Conservation (phyloP, 2,329 filamentous ascomycete genomes). For the Aureobasidium sp. region DNA sequence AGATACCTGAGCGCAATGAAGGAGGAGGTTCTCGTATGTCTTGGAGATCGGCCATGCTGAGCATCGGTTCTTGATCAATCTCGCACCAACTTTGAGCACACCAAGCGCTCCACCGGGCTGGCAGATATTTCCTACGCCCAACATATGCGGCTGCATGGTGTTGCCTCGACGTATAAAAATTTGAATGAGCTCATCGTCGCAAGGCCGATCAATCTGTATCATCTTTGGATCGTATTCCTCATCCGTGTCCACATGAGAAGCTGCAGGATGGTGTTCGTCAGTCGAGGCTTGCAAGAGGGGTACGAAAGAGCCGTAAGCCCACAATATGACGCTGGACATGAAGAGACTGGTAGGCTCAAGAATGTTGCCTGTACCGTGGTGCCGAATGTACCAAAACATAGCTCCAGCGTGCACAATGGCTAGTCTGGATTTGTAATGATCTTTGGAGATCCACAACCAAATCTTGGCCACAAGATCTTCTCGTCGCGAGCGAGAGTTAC, state of each 20-base stretch:
- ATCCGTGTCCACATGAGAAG: not conserved
- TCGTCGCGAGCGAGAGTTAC: constrained; percentile 1
- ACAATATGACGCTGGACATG: constrained; percentile 15
- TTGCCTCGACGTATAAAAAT: constrained; percentile 20
- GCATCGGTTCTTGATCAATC: constrained; percentile 18
- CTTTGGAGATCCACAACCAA: constrained; percentile 17
- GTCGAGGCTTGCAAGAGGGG: constrained; percentile 12
- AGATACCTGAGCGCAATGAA: constrained; percentile 1
- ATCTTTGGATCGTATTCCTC: constrained; percentile 16
- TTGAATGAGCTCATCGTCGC: constrained; percentile 22
- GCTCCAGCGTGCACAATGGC: constrained; percentile 18
- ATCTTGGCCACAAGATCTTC: constrained; percentile 16
- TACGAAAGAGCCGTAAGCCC: constrained; percentile 18
- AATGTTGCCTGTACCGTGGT: constrained; percentile 15
- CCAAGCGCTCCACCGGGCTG: constrained; percentile 11
- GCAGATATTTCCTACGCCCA: constrained; percentile 19
- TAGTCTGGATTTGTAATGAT: constrained; percentile 18
- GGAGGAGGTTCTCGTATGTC: constrained; percentile 3
- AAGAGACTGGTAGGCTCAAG: constrained; percentile 18
- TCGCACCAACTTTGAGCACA: constrained; percentile 20
- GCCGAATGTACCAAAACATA: constrained; percentile 18
- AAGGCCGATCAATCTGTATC: constrained; percentile 21
- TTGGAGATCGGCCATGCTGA: constrained; percentile 11
- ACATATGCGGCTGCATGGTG: constrained; percentile 20
- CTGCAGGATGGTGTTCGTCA: not conserved